These are phyloP conservation scores for Dendrobium officinale DNA, from an alignment of 106 monocot genomes.

Conservation along the genomic window DNA sequence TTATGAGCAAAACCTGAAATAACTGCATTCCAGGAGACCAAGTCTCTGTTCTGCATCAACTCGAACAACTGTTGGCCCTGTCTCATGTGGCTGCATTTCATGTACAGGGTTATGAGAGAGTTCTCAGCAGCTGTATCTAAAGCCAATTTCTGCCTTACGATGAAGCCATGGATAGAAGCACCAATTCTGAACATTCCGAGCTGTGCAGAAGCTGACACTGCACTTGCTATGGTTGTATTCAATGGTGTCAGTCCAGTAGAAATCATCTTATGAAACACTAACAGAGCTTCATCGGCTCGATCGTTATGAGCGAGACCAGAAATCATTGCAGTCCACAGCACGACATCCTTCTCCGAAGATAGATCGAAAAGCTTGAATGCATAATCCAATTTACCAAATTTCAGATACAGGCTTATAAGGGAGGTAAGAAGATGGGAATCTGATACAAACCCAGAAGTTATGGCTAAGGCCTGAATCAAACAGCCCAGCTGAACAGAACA, in stretches of 20 bases:
- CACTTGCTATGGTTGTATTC: conserved; percentile 34
- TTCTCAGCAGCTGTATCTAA: conserved; percentile 37
- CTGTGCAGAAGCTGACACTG: conserved; percentile 52
- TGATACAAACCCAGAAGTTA: conserved; percentile 30
- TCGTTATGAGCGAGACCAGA: conserved; percentile 55
- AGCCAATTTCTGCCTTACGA: conserved; percentile 22
- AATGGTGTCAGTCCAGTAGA: conserved; percentile 19
- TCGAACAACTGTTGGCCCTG: conserved; percentile 27
- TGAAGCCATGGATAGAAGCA: conserved; percentile 57
- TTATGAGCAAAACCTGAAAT: conserved; percentile 47
- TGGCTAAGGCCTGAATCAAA: conserved; percentile 32
- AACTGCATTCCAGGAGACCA: conserved; percentile 70
- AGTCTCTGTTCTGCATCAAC: conserved; percentile 32
- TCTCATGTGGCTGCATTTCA: conserved; percentile 40
- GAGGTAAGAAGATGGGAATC: conserved; percentile 39
- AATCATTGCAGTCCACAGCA: conserved; percentile 62
- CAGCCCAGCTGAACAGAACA: conserved; percentile 10
- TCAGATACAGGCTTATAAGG: conserved; percentile 54
- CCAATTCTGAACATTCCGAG: conserved; percentile 26
- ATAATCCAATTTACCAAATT: conserved; percentile 5
- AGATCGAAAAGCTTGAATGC: conserved; percentile 39
- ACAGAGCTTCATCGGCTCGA: conserved; percentile 39
- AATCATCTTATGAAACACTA: conserved; percentile 37
- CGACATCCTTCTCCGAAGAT: conserved; percentile 24
- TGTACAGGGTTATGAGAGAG: conserved; percentile 60